phyloP scores from a whole-genome alignment of 345 rosid species.

The Rhizophora mangle region DNA sequence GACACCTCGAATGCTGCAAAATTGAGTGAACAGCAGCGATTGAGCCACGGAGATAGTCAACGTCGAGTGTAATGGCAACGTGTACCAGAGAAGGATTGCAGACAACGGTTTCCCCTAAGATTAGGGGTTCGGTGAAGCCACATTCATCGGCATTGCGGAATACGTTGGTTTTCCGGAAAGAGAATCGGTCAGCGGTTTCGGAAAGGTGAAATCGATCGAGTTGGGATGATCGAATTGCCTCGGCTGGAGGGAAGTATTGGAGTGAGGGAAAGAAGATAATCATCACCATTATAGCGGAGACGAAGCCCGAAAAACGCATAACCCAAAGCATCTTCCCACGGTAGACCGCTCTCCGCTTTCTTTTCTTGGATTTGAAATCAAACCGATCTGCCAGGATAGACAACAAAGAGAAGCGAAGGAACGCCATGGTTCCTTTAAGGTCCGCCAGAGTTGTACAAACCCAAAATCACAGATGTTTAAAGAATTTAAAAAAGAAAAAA shows the following conservation, averaged over 20 bases:
- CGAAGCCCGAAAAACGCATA: conserved; percentile 61
- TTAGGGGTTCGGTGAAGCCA: conserved; percentile 30
- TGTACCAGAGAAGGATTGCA: conserved; percentile 82
- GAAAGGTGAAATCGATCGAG: conserved; percentile 42
- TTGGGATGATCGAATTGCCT: conserved; percentile 77
- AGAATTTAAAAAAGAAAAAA: neutral
- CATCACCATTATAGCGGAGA: conserved; percentile 69
- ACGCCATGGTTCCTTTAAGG: conserved; percentile 28
- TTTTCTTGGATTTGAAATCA: conserved; percentile 37
- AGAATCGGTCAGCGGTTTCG: conserved; percentile 33
- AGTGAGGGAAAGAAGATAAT: conserved; percentile 79
- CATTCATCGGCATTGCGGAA: conserved; percentile 90
- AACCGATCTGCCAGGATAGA: conserved; percentile 20
- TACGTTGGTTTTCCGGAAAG: conserved; percentile 54
- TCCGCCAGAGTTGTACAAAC: conserved; percentile 25
- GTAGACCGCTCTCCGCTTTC: conserved; percentile 30
- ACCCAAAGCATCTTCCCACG: conserved; percentile 64
- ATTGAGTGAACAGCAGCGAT: conserved; percentile 94
- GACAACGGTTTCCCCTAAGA: conserved; percentile 32
- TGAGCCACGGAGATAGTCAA: conserved; percentile 88
- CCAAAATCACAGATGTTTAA: neutral
- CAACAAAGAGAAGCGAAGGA: conserved; percentile 19
- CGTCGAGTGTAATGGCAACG: conserved; percentile 85
- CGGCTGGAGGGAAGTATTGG: conserved; percentile 89
- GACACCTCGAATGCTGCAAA: conserved; percentile 68